These are phyloP conservation scores for Clarireedia homoeocarpa DNA, from an alignment of 2,329 filamentous ascomycete species.

Conservation along the genomic window DNA sequence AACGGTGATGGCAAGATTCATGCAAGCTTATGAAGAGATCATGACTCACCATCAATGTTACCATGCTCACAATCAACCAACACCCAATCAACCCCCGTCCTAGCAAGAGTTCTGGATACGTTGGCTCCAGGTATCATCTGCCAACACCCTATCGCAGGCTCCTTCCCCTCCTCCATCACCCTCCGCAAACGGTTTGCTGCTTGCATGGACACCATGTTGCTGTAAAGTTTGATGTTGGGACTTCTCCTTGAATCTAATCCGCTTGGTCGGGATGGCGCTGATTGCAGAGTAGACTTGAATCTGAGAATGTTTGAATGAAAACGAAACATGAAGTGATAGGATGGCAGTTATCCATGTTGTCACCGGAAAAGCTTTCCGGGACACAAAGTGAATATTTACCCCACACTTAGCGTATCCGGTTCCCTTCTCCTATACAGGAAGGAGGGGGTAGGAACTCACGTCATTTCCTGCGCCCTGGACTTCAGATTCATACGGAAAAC, in stretches of 20 bases:
- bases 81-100: slow-evolving; percentile 59
- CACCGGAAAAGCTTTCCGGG: too few species aligned
- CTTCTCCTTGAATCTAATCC: background rate
- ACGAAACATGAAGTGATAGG: too few species aligned
- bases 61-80: slow-evolving; percentile 53
- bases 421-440: too few species aligned
- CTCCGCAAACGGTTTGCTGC: slow-evolving; percentile 41
- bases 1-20: background rate
- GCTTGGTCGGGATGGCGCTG: background rate
- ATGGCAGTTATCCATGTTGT: too few species aligned
- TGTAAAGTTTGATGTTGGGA: background rate
- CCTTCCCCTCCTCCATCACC: slow-evolving; percentile 39
- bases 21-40: background rate
- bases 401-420: too few species aligned
- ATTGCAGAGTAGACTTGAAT: too few species aligned
- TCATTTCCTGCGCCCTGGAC: too few species aligned
- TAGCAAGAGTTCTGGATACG: slow-evolving; percentile 50
- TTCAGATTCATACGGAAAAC: too few species aligned
- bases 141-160: slow-evolving; percentile 47
- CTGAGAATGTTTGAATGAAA: too few species aligned
- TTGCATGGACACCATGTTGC: slow-evolving; percentile 25
- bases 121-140: slow-evolving; percentile 56
- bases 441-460: too few species aligned
- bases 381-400: too few species aligned
- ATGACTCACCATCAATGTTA: slow-evolving; percentile 41